Evolutionary conservation across 2,329 filamentous ascomycete species (phyloP), one percentile per base, ranked within the genome.

Genomic region (Teratosphaeria nubilosa): DNA sequence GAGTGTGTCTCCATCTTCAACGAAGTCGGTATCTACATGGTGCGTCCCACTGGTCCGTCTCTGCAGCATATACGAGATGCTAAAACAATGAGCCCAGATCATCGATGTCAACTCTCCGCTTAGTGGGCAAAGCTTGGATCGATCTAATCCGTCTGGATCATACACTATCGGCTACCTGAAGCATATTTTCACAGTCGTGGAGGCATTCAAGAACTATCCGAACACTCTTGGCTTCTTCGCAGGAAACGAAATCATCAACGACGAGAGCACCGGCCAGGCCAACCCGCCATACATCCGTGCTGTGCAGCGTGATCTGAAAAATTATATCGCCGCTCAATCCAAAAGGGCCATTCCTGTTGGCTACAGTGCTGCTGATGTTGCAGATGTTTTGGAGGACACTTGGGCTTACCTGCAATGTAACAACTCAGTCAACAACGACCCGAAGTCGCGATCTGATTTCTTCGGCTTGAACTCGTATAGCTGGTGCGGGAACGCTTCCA

Each of bases 381-480:
- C 88, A 60, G 75, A 81, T 1, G 83, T 89, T 51, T 81, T 91
- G 25, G 78, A 85, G 69, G 88, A 91, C 67, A 86, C 82, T 57
- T 91, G 81, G 82, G 84, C 87, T 70, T 91, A 88, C 75, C 79
- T 91, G 75, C 80, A 87, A 70, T 91, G 88, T 75, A 76, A 80
- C 41, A 68, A 70, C 57, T 72, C 78, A 56, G 80, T 86, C 69
- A 75, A 78, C 61, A 59, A 74, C 57, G 70, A 73, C 25, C 78
- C 82, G 60, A 78, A 81, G 70, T 87, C 85, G 64, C 81, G 82
- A 31, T 83, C 81, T 57, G 88, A 92, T 67, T 77, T 91, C 67
- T 91, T 91, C 67, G 88, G 88, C 41, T 78, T 92, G 58, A 91
- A 91, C 75, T 83, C 81, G 75, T 86, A 84, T 74, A 87, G 86